phyloP scores from a whole-genome alignment of 2,329 filamentous ascomycete species.

The Xylaria sp. region DNA sequence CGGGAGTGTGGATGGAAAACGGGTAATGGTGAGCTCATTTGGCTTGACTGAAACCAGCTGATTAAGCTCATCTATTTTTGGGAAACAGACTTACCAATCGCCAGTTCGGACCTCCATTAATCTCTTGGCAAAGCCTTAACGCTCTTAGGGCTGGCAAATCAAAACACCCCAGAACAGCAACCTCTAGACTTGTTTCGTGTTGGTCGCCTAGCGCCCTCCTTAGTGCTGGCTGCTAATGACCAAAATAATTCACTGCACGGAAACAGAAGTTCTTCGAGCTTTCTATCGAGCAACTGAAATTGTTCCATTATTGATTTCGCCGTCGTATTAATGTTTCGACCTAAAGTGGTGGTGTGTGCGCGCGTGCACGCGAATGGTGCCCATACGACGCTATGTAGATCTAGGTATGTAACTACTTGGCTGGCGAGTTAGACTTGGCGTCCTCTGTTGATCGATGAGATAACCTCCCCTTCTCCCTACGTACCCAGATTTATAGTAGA shows the following conservation, averaged over 20 bases:
- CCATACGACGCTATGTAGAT: not conserved
- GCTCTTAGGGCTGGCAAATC: constrained; percentile 44
- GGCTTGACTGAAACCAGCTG: constrained; percentile 32
- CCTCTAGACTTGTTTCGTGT: constrained; percentile 1
- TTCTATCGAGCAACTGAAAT: not conserved
- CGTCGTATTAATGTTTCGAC: no score
- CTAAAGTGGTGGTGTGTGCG: not conserved
- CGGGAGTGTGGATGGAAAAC: constrained; percentile 6
- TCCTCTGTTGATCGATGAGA: not conserved
- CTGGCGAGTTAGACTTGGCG: not conserved
- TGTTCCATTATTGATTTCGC: not conserved
- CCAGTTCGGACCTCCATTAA: constrained; percentile 37
- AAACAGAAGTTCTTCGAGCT: not conserved
- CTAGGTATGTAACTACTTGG: not conserved
- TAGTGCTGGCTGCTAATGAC: not conserved
- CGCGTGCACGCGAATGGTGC: no score
- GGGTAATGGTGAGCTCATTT: constrained; percentile 6
- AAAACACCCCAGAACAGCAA: constrained; percentile 19
- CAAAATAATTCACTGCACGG: not conserved
- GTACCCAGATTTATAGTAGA: not conserved
- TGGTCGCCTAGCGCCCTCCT: not conserved
- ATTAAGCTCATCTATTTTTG: constrained; percentile 48
- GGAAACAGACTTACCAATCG: constrained; percentile 44
- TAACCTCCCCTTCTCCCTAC: not conserved
- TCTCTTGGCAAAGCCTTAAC: constrained; percentile 19